Conservation (phyloP, 2,329 filamentous ascomycete genomes). For the Pseudocercospora fuligena region DNA sequence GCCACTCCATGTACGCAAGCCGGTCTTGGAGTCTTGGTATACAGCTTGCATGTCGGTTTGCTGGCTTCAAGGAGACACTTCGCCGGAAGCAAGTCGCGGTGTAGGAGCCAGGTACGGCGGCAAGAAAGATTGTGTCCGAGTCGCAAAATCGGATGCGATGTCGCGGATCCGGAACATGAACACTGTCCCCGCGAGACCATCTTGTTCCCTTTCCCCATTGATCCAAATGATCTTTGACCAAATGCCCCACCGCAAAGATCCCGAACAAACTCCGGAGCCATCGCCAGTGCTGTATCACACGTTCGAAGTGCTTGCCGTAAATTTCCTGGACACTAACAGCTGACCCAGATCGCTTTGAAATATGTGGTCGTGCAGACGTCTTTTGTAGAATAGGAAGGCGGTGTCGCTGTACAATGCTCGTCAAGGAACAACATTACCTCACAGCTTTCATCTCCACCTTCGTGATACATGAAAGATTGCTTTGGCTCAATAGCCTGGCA, state of each 20-base stretch:
- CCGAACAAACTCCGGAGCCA: too few species aligned
- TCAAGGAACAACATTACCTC: too few species aligned
- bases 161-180: background rate
- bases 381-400: too few species aligned
- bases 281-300: background rate
- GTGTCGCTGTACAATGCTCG: too few species aligned
- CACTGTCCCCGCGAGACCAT: background rate
- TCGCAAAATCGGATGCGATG: background rate
- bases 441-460: too few species aligned
- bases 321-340: background rate
- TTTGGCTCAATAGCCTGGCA: too few species aligned
- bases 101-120: background rate
- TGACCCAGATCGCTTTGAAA: background rate
- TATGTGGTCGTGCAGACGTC: background rate
- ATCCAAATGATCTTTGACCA: too few species aligned
- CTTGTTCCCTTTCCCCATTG: too few species aligned
- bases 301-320: background rate
- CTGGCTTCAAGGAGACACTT: background rate
- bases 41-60: background rate
- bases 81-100: constrained; percentile 1
- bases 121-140: background rate
- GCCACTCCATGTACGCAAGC: background rate
- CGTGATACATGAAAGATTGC: too few species aligned
- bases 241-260: too few species aligned
- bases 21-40: background rate